A percentile compares a stretch with the other conserved stretches of the same genome.
Evolutionary conservation across 169 alveolate genomes (phyloP).

Genomic region (Amoebophrya sp.): DNA sequence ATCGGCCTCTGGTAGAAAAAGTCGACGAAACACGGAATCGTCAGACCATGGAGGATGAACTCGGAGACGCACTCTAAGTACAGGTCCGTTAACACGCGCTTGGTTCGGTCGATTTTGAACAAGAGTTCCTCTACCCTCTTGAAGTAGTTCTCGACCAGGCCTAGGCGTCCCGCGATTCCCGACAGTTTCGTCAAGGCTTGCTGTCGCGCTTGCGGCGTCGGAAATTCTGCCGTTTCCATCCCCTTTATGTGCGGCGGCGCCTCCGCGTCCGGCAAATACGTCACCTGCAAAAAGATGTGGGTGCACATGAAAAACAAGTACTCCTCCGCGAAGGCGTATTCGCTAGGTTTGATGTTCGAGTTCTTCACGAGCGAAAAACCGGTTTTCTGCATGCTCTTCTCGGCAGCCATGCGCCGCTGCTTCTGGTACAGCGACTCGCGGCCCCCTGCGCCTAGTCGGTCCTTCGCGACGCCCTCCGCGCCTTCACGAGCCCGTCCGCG

Average conservation of each 20-base stretch:
- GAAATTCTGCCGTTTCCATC: not conserved
- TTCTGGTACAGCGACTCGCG: not conserved
- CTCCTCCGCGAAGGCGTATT: not conserved
- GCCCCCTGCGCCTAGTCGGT: not conserved
- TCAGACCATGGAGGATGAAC: not conserved
- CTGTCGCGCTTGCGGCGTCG: not conserved
- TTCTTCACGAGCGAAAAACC: not conserved
- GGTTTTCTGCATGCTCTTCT: conserved; percentile 4
- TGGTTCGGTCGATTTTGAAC: not conserved
- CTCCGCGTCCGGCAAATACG: conserved; percentile 7
- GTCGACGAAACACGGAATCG: not conserved
- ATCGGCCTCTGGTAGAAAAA: not conserved
- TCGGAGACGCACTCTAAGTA: not conserved
- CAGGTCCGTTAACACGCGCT: not conserved
- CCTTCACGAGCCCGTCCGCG: not conserved
- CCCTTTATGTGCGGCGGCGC: not conserved
- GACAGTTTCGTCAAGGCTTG: not conserved
- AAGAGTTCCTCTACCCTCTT: not conserved
- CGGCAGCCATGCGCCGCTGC: not conserved
- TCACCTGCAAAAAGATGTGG: not conserved
- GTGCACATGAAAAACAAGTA: not conserved
- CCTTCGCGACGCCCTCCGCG: not conserved
- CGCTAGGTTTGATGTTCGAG: not conserved
- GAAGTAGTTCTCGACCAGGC: not conserved
- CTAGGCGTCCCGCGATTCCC: not conserved